Conservation (phyloP, 495 filamentous ascomycete genomes). For the Aspergillus steynii region DNA sequence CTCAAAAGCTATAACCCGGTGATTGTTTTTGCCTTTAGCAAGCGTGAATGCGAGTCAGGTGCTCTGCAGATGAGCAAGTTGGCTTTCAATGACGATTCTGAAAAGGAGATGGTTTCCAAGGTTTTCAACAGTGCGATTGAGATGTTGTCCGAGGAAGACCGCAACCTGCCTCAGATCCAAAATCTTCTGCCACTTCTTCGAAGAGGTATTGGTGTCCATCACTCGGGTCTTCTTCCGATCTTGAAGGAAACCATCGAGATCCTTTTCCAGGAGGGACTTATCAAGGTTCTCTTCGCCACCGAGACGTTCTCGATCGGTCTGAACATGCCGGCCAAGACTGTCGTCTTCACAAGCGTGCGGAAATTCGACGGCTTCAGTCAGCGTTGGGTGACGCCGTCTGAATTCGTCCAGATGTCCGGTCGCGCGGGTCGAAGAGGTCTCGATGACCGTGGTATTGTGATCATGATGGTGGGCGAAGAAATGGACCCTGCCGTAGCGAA, state of each 20-base stretch:
- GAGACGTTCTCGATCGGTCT: constrained; percentile 98
- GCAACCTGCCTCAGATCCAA: constrained; percentile 79
- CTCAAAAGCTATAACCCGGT: constrained; percentile 92
- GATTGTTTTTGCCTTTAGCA: constrained; percentile 99
- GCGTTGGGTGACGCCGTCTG: constrained; percentile 88
- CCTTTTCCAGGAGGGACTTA: constrained; percentile 94
- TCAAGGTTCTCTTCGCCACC: constrained; percentile 96
- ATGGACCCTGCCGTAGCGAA: constrained; percentile 94
- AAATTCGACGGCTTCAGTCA: constrained; percentile 87
- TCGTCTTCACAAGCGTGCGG: constrained; percentile 93
- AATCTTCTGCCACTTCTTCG: constrained; percentile 88
- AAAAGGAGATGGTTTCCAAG: constrained; percentile 91
- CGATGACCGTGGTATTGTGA: constrained; percentile 97
- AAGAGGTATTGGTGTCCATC: constrained; percentile 94
- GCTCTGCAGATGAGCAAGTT: constrained; percentile 81
- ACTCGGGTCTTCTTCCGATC: constrained; percentile 92
- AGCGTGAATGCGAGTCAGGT: constrained; percentile 86
- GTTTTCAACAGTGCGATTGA: constrained; percentile 91
- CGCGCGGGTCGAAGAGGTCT: constrained; percentile 94
- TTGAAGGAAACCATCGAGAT: constrained; percentile 99
- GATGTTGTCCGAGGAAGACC: constrained; percentile 88
- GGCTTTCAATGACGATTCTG: constrained; percentile 96
- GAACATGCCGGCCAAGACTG: constrained; percentile 99
- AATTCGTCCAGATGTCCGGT: constrained; percentile 98
- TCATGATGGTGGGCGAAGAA: constrained; percentile 97